Conservation (phyloP, 2,329 filamentous ascomycete species). For the Penicillium sp. region DNA sequence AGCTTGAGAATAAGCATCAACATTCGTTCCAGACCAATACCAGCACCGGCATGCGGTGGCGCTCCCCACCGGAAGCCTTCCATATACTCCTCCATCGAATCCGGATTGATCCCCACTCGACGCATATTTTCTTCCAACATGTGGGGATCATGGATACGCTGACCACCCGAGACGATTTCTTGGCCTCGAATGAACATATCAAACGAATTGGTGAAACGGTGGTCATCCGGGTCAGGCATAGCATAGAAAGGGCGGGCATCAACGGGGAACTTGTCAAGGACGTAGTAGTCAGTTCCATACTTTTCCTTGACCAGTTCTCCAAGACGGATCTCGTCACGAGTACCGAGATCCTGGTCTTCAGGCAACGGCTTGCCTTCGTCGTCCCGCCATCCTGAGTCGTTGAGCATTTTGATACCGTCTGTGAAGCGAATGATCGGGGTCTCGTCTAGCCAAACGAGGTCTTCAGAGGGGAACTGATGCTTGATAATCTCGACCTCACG, state of each 20-base stretch:
- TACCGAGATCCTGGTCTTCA: slow-evolving; percentile 79
- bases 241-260: slow-evolving; percentile 89
- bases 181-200: slow-evolving; percentile 94
- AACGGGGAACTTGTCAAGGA: slow-evolving; percentile 89
- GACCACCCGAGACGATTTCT: slow-evolving; percentile 89
- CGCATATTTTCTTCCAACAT: slow-evolving; percentile 80
- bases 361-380: slow-evolving; percentile 76
- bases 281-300: slow-evolving; percentile 88
- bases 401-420: slow-evolving; percentile 80
- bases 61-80: slow-evolving; percentile 86
- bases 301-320: slow-evolving; percentile 85
- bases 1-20: slow-evolving; percentile 84
- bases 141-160: slow-evolving; percentile 83
- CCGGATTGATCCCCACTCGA: slow-evolving; percentile 73
- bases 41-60: slow-evolving; percentile 86
- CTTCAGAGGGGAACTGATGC: slow-evolving; percentile 81
- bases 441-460: slow-evolving; percentile 84
- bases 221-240: slow-evolving; percentile 77
- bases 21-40: slow-evolving; percentile 87
- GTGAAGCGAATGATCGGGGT: slow-evolving; percentile 81
- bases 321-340: slow-evolving; percentile 83
- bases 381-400: slow-evolving; percentile 74
- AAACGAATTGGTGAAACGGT: slow-evolving; percentile 83
- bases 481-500: slow-evolving; percentile 80
- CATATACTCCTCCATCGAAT: slow-evolving; percentile 89